Conservation (phyloP, 257 asterid genomes). For the Fraxinus cuspidata region DNA sequence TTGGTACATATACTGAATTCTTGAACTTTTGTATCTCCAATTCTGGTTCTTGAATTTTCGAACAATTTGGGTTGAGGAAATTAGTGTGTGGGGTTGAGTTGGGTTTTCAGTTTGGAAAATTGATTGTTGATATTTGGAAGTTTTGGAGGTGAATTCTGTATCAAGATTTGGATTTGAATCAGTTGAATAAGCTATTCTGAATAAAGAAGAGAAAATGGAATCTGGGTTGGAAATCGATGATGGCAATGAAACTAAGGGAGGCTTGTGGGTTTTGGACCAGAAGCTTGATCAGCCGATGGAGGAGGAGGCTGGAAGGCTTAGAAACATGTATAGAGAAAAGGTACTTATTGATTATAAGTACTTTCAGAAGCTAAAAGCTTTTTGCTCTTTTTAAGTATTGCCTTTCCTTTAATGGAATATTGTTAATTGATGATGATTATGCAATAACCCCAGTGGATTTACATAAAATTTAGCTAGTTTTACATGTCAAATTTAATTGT, state of each 20-base stretch:
- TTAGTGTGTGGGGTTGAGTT: slow-evolving; percentile 23
- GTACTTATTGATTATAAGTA: slow-evolving; percentile 31
- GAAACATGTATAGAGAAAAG: slow-evolving; percentile 89
- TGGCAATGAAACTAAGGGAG: slow-evolving; percentile 62
- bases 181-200: slow-evolving; percentile 15
- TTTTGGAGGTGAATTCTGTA: slow-evolving; percentile 9
- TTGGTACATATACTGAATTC: neutral
- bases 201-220: slow-evolving; percentile 40
- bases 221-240: slow-evolving; percentile 62
- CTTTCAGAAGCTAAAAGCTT: slow-evolving; percentile 5
- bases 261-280: slow-evolving; percentile 98
- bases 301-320: slow-evolving; percentile 91
- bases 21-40: slow-evolving; percentile 2
- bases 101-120: slow-evolving; percentile 20
- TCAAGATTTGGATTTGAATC: slow-evolving; percentile 13
- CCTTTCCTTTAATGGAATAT: slow-evolving; percentile 17
- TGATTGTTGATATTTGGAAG: neutral
- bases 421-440: slow-evolving; percentile 12
- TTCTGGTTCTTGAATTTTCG: neutral
- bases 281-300: slow-evolving; percentile 99
- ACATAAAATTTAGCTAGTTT: neutral
- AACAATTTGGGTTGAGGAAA: slow-evolving; percentile 11
- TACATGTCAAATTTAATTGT: neutral
- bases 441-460: neutral
- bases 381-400: slow-evolving; percentile 13